phyloP scores from a whole-genome alignment of 148 eudicot species.

The Euryodendron excelsum region DNA sequence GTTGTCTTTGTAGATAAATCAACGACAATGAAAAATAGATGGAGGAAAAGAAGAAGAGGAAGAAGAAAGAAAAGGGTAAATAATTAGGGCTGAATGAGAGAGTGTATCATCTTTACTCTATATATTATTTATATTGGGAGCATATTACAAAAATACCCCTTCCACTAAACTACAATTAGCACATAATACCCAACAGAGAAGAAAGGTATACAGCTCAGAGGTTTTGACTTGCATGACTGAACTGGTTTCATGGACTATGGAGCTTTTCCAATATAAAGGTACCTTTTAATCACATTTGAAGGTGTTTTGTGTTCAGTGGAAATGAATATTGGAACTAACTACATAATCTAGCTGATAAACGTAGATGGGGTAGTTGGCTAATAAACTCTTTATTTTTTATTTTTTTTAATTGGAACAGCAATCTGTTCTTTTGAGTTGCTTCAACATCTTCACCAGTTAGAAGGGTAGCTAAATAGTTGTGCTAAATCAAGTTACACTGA shows the following conservation, averaged over 20 bases:
- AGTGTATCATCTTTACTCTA: too few species aligned
- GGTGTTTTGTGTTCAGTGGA: neutral
- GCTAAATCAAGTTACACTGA: neutral
- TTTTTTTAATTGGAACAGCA: neutral
- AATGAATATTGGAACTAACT: too few species aligned
- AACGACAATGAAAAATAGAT: too few species aligned
- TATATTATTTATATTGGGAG: too few species aligned
- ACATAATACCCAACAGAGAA: too few species aligned
- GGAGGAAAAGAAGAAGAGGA: too few species aligned
- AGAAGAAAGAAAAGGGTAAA: too few species aligned
- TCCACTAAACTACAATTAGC: too few species aligned
- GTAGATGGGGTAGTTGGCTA: neutral
- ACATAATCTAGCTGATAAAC: neutral
- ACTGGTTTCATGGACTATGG: neutral
- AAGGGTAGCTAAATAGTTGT: neutral
- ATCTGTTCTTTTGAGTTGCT: neutral
- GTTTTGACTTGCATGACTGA: neutral
- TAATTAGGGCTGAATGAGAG: too few species aligned
- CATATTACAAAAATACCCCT: too few species aligned
- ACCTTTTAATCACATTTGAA: neutral
- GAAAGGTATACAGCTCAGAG: neutral
- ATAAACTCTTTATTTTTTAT: neutral
- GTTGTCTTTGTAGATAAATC: too few species aligned
- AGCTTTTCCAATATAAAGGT: too few species aligned
- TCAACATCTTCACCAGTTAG: neutral